Base-by-base conservation (phyloP, 2,329 filamentous ascomycete species). In the Pestalotiopsis sp. region DNA sequence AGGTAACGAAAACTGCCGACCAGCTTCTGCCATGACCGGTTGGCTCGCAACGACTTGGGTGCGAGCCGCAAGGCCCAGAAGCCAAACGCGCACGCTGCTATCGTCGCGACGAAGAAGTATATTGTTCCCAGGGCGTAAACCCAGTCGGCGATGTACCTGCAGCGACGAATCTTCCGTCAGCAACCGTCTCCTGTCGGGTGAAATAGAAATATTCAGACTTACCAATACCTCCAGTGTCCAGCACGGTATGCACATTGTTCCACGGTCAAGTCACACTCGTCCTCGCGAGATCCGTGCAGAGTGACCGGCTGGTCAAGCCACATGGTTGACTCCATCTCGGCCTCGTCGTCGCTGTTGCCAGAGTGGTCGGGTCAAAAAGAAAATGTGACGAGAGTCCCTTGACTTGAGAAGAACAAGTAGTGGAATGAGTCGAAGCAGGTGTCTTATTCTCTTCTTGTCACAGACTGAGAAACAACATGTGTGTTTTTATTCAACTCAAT, bases 131-230 rank as follows among this genome's bases (percentile, higher is more conserved):
- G 75, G 0, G 83, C 84, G 71, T 84, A 89, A 45, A 84, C 82
- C 70, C 85, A 82, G 72, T 89, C 87, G 25, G 86, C 83, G 67
- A 86, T 76, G 70, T 87, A 87, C 85, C 85, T 86, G 66, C 17
- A 59, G 14, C 23, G 66, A n/a, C 12, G 12, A 36, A 27, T 12
- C 25, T 31, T 67, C n/a, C 17, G 38, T 59, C 13, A 41, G 45
- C 20, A 17, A 4, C 4, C 4, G 7, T 66, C 14, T 14, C 9
- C 49, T 66, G 27, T 57, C 2, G n/a, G 11, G 27, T 17, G 9
- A 3, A 9, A 14, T 6, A 11, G 14, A 9, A 3, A 20, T 36
- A 9, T 11, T 12, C 17, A 59, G 14, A 23, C 23, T 27, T 45
- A 84, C 85, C 84, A 86, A 71, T 82, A 85, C 59, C 82, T 74